Evolutionary conservation across 1,284 basidiomycete genomes (phyloP), one percentile per base, ranked within the genome.

Genomic region (Microstroma glucosiphilum): DNA sequence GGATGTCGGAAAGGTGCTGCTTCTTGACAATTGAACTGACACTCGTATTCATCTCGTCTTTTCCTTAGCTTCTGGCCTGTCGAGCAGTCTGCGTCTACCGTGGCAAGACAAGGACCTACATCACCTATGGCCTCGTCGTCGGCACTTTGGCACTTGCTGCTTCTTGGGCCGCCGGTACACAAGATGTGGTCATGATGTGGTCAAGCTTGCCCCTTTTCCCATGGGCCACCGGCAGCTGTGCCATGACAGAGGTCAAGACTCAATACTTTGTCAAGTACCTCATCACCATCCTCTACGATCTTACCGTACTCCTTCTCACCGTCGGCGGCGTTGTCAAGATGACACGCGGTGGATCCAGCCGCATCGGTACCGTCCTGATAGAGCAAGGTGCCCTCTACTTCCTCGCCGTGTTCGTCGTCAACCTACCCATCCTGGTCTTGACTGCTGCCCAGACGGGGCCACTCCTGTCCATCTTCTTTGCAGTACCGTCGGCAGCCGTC

Each of bases 301-400:
- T 55, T 23, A 19, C 62, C 15, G 59, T 63, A 13, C 67, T 74
- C 58, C 9, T 64, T 40, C 58, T 72, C 26, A 72, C 72, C 40
- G 60, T 68, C 2, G 57, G 63, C n/a, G 72, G 72, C n/a, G 64
- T 74, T 15, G 21, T 68, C 23, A 57, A 65, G n/a, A 65, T 72
- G 70, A 23, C 51, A 19, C n/a, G 21, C 51, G 56, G 56, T n/a
- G 56, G 56, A n/a, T 13, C 40, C 21, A 49, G n/a, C n/a, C 69
- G 69, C 40, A 72, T 74, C 58, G 72, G 72, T 11, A 30, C 49
- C 30, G 51, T 71, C 2, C 59, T 74, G 12, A 58, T 74, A 60
- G 58, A 64, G 55, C 72, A 74, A 41, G 72, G 72, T 6, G 46
- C 71, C 21, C 56, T 69, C 60, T 74, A 74, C 62, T 74, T 74